Evolutionary conservation across 2,329 filamentous ascomycete genomes (phyloP).

Genomic region (Fusarium sp.): DNA sequence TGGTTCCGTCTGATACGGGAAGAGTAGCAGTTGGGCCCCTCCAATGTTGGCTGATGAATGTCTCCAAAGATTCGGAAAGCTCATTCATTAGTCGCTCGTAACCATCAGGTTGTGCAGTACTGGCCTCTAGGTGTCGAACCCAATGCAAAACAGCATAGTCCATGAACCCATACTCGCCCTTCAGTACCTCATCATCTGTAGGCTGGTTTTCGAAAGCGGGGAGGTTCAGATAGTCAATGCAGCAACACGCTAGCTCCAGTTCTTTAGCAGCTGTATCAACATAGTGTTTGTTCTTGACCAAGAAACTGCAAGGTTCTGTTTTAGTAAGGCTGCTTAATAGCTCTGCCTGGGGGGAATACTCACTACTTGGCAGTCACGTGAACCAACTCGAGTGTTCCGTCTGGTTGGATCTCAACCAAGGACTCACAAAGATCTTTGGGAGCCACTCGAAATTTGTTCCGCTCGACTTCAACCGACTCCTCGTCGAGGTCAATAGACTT

Average conservation of each 20-base stretch:
- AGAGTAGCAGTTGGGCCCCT: background rate
- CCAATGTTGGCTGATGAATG: background rate
- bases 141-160: background rate
- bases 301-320: background rate
- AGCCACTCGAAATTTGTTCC: background rate
- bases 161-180: background rate
- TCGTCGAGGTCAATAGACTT: background rate
- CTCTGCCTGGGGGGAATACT: background rate
- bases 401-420: background rate
- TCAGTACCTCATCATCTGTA: background rate
- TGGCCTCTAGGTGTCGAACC: background rate
- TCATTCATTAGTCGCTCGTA: background rate
- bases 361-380: background rate
- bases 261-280: background rate
- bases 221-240: background rate
- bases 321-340: background rate
- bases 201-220: background rate
- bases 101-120: background rate
- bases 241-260: background rate
- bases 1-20: background rate
- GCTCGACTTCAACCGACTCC: background rate
- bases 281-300: background rate
- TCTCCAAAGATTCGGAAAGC: background rate
- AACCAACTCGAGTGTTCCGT: background rate
- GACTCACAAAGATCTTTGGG: background rate